Base-by-base conservation (phyloP, 208 protist genomes). In the Crithidia brevicula region DNA sequence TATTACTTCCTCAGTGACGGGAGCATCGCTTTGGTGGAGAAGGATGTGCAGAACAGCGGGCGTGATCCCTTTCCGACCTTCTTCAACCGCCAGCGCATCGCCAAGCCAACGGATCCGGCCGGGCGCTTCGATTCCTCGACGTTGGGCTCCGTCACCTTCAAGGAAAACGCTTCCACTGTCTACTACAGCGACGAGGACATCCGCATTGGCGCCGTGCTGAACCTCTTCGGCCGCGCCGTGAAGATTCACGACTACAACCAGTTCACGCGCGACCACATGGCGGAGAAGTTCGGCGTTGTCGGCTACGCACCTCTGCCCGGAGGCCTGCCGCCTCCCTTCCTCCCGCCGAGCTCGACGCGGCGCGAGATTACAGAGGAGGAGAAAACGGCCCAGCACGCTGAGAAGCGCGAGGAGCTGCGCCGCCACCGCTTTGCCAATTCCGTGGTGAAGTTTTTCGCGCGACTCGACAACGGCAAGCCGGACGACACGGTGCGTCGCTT, bases 1-100 rank as follows among this genome's bases (percentile, higher is more conserved):
- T 97, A 99, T 69, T 99, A 98, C 89, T 99, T 98, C 85, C 90
- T 99, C 22, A 77, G 93, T 36, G 98, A 99, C 81, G 96, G 97
- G 71, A 99, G 94, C 45, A 85, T 98, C 40, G 96, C 97, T 9
- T 78, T 99, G 38, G 85, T 98, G 28, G 97, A 99, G 87, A 93
- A 94, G 76, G 82, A 93, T 27, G 88, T 89, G 43, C 86, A 92
- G 50, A 99, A 99, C 92, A 96, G 87, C 56, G 98, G 98, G 8
- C 90, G 97, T 47, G 98, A 99, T 67, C 96, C 96, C 15, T 98
- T 98, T 80, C 97, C 98, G 46, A 86, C 83, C 36, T 98, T 99
- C 81, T 89, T 99, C 49, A 93, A 96, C 61, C 82, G 94, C 18
- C 89, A 98, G 68, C 92, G 92, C 58, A 86, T 95, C 27, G 86